Percentiles rank a stretch among this genome's conserved stretches.
These are phyloP conservation scores for Yamadazyma nakazawae DNA, from an alignment of 805 yeast genomes.

Conservation along the genomic window DNA sequence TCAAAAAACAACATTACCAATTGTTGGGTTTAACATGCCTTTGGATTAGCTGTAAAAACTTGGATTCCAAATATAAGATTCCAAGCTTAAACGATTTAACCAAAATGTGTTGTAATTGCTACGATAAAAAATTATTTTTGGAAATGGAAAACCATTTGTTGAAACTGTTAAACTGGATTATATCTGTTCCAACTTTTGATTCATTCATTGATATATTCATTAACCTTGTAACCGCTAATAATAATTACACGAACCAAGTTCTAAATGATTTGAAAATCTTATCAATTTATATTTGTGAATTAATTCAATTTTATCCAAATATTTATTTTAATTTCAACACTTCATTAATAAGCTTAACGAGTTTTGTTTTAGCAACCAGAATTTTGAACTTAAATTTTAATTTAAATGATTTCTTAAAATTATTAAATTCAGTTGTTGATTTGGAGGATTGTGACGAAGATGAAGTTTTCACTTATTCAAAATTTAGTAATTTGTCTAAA, in stretches of 20 bases:
- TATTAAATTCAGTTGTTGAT: conserved; percentile 16
- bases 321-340: conserved; percentile 56
- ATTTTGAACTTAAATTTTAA: conserved; percentile 33
- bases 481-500: conserved; percentile 18
- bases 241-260: conserved; percentile 22
- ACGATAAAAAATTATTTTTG: conserved; percentile 52
- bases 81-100: conserved; percentile 51
- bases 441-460: conserved; percentile 15
- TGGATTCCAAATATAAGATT: conserved; percentile 55
- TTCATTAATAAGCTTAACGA: conserved; percentile 48
- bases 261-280: conserved; percentile 51
- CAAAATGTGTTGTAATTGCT: conserved; percentile 57
- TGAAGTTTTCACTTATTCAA: conserved; percentile 13
- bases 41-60: conserved; percentile 45
- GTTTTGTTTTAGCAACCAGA: conserved; percentile 24
- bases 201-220: conserved; percentile 57
- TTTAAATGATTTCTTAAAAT: conserved; percentile 15
- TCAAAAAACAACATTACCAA: conserved; percentile 45
- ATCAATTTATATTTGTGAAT: conserved; percentile 61
- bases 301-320: conserved; percentile 59
- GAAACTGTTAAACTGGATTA: conserved; percentile 61
- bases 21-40: conserved; percentile 42
- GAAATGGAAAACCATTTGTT: conserved; percentile 70
- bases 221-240: conserved; percentile 32
- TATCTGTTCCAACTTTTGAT: conserved; percentile 61